Evolutionary conservation across 2,329 filamentous ascomycete genomes (phyloP), one percentile per base, ranked within the genome.

Genomic region (Coniochaeta pulveracea): DNA sequence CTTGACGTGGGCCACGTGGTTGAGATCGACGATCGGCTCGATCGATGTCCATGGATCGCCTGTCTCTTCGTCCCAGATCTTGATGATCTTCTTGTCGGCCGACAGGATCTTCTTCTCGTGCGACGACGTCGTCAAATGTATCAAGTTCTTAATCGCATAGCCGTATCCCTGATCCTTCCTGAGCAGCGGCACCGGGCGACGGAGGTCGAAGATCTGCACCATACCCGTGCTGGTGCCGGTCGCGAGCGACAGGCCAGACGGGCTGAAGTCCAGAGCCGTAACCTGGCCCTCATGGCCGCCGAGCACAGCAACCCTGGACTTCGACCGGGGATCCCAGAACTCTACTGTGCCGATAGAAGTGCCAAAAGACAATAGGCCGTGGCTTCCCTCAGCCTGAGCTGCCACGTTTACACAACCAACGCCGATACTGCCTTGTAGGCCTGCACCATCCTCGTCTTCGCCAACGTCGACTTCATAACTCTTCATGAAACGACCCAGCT

Each of bases 111-210:
- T 95, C 53, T 83, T 83, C 40, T 86, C 80, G 29, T 82, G 76
- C 1, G 80, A 82, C 10, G 72, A 67, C 6, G 76, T 81, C 9
- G 81, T 83, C 47, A 80, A 64, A 48, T 80, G 73, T 32, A 76
- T 72, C 35, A 98, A 65, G 29, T 85, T 93, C 49, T 94, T 82
- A 37, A 98, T 85, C 1, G 89, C 75, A 51, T 86, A 93, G 3
- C 89, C 89, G 52, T 94, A 94, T 31, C 93, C 91, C 59, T 98
- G 91, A 47, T 96, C 89, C 55, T 95, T 96, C 51, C 80, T 84
- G 31, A 96, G 63, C 7, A 94, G 61, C 2, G 93, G 86, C 0
- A 82, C 70, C 0, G 91, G 86, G 15, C 85, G 86, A 50, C 91
- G 82, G 33, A 98, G 63, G 56, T 98, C 91, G 52, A 93, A 98